Evolutionary conservation across 2,329 filamentous ascomycete species (phyloP).

Genomic region (Amphichorda felina): DNA sequence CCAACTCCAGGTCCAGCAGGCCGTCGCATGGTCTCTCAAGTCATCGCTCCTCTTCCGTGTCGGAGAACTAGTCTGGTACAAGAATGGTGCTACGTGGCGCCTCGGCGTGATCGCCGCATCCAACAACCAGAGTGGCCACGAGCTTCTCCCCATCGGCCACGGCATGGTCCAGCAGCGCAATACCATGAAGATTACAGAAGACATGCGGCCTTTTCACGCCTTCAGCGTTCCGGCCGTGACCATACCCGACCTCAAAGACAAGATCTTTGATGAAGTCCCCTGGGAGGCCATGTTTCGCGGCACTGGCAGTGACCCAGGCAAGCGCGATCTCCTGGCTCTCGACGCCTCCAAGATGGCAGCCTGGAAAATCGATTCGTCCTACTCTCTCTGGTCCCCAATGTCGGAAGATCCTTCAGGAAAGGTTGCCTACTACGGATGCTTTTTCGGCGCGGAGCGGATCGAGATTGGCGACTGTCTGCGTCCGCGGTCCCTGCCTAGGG

Average conservation of each 20-base stretch:
- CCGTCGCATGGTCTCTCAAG: conserved; percentile 18
- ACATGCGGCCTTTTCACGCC: conserved; percentile 37
- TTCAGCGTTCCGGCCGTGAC: conserved; percentile 35
- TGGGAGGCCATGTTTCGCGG: conserved; percentile 27
- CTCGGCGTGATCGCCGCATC: conserved; percentile 29
- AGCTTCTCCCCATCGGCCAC: conserved; percentile 29
- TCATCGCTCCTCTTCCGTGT: conserved; percentile 27
- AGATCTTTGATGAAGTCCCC: conserved; percentile 26
- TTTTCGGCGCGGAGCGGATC: conserved; percentile 38
- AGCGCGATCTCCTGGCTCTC: conserved; percentile 28
- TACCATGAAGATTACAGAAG: conserved; percentile 24
- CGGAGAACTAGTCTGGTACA: conserved; percentile 39
- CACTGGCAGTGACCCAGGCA: conserved; percentile 18
- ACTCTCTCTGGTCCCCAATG: conserved; percentile 32
- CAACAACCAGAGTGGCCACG: conserved; percentile 12
- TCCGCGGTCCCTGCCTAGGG: conserved; percentile 25
- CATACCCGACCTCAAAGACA: conserved; percentile 24
- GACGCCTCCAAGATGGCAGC: conserved; percentile 41
- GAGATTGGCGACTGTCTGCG: conserved; percentile 36
- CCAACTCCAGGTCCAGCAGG: conserved; percentile 6
- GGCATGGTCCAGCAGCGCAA: conserved; percentile 22
- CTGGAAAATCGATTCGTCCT: conserved; percentile 33
- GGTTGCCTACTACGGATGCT: conserved; percentile 31
- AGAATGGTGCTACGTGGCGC: conserved; percentile 33
- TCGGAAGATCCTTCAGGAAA: conserved; percentile 17